Conservation (phyloP, 148 eudicot genomes). For the Polygonum aviculare region DNA sequence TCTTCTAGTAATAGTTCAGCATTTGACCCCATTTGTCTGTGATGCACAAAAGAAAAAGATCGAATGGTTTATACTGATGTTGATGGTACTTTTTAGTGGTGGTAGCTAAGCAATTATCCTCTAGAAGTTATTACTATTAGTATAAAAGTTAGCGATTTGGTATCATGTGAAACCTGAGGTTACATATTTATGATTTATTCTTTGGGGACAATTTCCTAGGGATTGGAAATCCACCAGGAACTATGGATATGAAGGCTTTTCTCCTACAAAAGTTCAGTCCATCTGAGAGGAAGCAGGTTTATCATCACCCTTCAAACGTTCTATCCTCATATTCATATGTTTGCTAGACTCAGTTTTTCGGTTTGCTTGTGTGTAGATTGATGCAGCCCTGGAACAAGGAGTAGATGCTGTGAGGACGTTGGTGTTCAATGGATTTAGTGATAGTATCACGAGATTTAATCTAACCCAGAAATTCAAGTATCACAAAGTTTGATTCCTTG, state of each 20-base stretch:
- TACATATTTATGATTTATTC: not conserved
- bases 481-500: slow-evolving; percentile 48
- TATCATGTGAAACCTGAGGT: not conserved
- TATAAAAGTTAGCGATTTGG: not conserved
- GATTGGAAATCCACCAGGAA: slow-evolving; percentile 89
- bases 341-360: not conserved
- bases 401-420: slow-evolving; percentile 68
- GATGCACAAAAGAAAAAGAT: not conserved
- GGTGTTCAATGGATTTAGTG: slow-evolving; percentile 59
- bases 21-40: not conserved
- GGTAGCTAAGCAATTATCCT: not conserved
- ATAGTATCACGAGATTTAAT: slow-evolving; percentile 58
- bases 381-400: slow-evolving; percentile 89
- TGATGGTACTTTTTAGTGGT: not conserved
- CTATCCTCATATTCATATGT: not conserved
- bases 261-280: slow-evolving; percentile 84
- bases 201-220: slow-evolving; percentile 30
- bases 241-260: slow-evolving; percentile 95
- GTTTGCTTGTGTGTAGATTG: slow-evolving; percentile 38
- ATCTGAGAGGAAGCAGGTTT: slow-evolving; percentile 59
- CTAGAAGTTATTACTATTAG: not conserved
- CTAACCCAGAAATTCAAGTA: slow-evolving; percentile 90
- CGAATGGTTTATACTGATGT: not conserved
- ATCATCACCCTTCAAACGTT: not conserved
- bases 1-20: not conserved